A percentile compares a stretch with the other conserved stretches of the same genome.
Evolutionary conservation across 306 rosid genomes (phyloP).

Genomic region (Acacia confusa): DNA sequence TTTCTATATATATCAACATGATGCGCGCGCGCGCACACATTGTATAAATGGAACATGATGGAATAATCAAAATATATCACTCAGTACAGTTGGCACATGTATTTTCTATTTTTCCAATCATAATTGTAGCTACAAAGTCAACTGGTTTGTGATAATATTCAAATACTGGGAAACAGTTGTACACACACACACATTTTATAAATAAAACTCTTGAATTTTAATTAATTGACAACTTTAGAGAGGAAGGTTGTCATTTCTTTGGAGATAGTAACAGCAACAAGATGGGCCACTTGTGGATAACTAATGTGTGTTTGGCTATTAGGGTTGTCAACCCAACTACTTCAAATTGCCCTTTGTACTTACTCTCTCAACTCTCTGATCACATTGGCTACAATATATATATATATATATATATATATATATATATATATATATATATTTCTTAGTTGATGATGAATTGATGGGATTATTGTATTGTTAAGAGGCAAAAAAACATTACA

Average conservation of each 20-base stretch:
- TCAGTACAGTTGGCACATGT: background rate
- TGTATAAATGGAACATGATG: background rate
- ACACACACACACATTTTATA: background rate
- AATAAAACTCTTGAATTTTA: background rate
- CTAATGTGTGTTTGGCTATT: constrained; percentile 7
- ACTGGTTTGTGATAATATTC: background rate
- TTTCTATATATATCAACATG: background rate
- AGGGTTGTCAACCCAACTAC: constrained; percentile 22
- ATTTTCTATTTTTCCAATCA: background rate
- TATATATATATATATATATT: too few species aligned
- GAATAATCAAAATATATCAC: background rate
- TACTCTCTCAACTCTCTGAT: background rate
- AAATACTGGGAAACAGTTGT: background rate
- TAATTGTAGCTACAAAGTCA: background rate
- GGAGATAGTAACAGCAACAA: constrained; percentile 22
- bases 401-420: background rate
- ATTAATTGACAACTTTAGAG: constrained; percentile 6
- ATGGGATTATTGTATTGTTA: constrained; percentile 5
- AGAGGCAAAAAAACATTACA: constrained; percentile 37
- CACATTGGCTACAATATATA: background rate
- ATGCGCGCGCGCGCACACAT: background rate
- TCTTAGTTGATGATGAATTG: constrained; percentile 26
- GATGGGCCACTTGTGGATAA: constrained; percentile 31
- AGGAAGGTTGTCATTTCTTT: constrained; percentile 8
- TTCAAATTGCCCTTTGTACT: background rate